Conservation (phyloP, 1,284 basidiomycete genomes). For the Phenoliferia sp. region DNA sequence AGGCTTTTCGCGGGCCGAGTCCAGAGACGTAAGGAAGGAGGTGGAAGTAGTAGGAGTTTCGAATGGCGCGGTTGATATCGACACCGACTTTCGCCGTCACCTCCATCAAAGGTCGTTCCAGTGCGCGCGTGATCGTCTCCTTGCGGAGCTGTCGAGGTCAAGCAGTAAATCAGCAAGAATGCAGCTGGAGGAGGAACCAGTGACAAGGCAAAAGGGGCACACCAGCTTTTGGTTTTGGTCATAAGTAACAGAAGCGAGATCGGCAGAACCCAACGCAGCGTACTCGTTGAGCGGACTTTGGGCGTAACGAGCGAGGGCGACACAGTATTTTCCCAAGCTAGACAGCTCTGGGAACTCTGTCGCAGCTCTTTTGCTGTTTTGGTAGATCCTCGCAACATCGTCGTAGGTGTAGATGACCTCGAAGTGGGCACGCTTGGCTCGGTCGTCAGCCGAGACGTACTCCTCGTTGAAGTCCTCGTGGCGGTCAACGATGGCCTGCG, state of each 20-base stretch:
- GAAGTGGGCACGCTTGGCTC: conserved; percentile 18
- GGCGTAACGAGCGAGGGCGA: conserved; percentile 86
- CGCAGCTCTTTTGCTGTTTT: conserved; percentile 78
- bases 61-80: conserved; percentile 87
- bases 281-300: conserved; percentile 94
- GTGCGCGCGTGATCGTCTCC: conserved; percentile 73
- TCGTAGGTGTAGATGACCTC: conserved; percentile 77
- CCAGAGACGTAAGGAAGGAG: conserved; percentile 89
- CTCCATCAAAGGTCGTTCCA: conserved; percentile 86
- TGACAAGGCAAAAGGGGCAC: conserved; percentile 35
- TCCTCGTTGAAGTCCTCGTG: conserved; percentile 15
- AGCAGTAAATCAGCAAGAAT: too few relatives aligned
- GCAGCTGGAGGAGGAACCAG: neutral
- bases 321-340: conserved; percentile 83
- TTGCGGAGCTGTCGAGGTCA: conserved; percentile 63
- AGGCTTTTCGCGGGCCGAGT: conserved; percentile 90
- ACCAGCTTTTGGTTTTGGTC: conserved; percentile 78
- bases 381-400: conserved; percentile 89
- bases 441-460: conserved; percentile 21
- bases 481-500: conserved; percentile 41
- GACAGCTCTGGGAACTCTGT: conserved; percentile 78
- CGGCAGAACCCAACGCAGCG: conserved; percentile 66
- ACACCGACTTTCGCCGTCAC: conserved; percentile 88
- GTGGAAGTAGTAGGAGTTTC: conserved; percentile 78
- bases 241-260: conserved; percentile 74